Percentiles rank a stretch among this genome's conserved stretches.
Conservation (phyloP, 2,329 filamentous ascomycete species). For the Drechslera avenae region DNA sequence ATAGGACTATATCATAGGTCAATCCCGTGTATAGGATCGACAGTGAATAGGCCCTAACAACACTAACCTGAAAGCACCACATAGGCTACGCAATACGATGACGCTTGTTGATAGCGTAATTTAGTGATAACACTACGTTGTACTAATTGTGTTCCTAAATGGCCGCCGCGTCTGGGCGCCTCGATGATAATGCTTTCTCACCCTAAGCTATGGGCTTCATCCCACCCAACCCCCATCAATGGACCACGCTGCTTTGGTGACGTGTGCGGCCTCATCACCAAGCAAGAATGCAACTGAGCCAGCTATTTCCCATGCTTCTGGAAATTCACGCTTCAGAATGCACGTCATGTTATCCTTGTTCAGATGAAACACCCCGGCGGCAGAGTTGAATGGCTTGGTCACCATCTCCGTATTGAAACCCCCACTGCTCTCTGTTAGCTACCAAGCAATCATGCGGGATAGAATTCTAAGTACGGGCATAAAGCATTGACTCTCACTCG, state of each 20-base stretch:
- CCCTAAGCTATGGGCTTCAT: not conserved
- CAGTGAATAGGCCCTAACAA: too few relatives aligned
- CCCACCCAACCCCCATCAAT: slow-evolving; percentile 3
- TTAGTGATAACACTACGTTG: not conserved
- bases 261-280: slow-evolving; percentile 1
- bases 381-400: slow-evolving; percentile 2
- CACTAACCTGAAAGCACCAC: not conserved
- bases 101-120: not conserved
- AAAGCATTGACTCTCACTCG: slow-evolving; percentile 19
- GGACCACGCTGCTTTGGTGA: slow-evolving; percentile 7
- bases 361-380: not conserved
- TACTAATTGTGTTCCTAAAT: not conserved
- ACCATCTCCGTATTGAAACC: slow-evolving; percentile 5
- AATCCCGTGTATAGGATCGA: too few relatives aligned
- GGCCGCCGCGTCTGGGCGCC: not conserved
- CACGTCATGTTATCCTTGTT: slow-evolving; percentile 5
- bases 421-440: not conserved
- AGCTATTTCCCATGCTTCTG: slow-evolving; percentile 5
- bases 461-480: slow-evolving; percentile 10
- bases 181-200: not conserved
- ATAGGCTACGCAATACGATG: not conserved
- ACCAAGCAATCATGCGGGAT: not conserved
- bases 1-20: too few relatives aligned
- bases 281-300: slow-evolving; percentile 2
- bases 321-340: slow-evolving; percentile 4